Evolutionary conservation across 352 stramenopile species (phyloP).

Genomic region (Globisporangium cylindrosporum): DNA sequence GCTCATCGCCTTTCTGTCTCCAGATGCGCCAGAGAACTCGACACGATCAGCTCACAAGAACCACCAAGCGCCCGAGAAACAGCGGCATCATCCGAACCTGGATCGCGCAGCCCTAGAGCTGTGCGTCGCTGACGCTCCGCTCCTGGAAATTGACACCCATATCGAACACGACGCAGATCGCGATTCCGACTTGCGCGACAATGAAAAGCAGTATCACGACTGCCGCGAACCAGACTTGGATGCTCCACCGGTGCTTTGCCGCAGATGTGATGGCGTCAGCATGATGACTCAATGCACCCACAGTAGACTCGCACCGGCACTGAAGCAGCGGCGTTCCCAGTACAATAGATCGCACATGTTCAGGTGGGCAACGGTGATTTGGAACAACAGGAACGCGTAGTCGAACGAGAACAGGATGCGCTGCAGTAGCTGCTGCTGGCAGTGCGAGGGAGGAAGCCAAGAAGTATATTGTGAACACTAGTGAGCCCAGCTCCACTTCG

Average conservation of each 20-base stretch:
- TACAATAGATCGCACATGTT: conserved; percentile 16
- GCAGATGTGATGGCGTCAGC: conserved; percentile 13
- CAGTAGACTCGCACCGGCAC: conserved; percentile 13
- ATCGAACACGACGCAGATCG: conserved; percentile 6
- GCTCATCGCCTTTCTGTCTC: conserved; percentile 5
- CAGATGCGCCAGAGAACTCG: conserved; percentile 10
- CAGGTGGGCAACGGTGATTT: conserved; percentile 15
- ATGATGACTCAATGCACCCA: conserved; percentile 22
- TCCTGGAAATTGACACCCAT: neutral
- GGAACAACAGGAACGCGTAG: conserved; percentile 20
- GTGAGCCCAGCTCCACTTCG: neutral
- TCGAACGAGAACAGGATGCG: conserved; percentile 18
- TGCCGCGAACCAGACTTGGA: conserved; percentile 1
- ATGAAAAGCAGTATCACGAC: conserved; percentile 13
- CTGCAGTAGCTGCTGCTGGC: conserved; percentile 12
- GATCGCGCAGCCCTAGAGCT: neutral
- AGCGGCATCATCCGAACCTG: conserved; percentile 11
- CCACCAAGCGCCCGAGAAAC: conserved; percentile 12
- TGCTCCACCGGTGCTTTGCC: conserved; percentile 7
- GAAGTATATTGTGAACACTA: neutral
- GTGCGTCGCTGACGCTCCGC: conserved; percentile 1
- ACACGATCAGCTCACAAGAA: conserved; percentile 12
- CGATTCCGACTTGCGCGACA: neutral
- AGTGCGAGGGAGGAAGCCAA: neutral
- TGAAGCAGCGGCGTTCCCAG: conserved; percentile 11